Evolutionary conservation across 1,284 basidiomycete species (phyloP).

Genomic region (Moesziomyces sp.): DNA sequence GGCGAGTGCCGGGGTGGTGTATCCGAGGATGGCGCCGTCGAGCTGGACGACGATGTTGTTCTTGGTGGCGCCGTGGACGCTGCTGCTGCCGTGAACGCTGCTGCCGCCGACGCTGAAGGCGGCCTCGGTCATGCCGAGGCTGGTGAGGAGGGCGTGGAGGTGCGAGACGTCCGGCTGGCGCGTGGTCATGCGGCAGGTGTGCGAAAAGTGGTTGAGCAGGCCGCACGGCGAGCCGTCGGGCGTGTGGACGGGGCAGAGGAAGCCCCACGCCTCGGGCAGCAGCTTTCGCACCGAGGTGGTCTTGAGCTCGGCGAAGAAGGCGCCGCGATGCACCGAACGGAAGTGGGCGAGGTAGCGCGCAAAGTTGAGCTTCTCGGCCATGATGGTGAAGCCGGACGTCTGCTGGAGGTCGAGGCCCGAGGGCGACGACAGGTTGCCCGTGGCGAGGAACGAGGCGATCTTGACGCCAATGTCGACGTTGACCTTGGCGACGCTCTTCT

Average conservation of each 20-base stretch:
- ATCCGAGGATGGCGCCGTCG: conserved; percentile 95
- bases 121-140: conserved; percentile 93
- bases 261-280: conserved; percentile 98
- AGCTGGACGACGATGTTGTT: conserved; percentile 89
- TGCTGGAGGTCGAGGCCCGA: conserved; percentile 97
- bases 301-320: conserved; percentile 99
- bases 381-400: conserved; percentile 95
- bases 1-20: conserved; percentile 82
- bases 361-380: conserved; percentile 99
- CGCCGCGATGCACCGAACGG: conserved; percentile 97
- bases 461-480: conserved; percentile 93
- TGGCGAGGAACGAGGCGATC: conserved; percentile 94
- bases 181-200: conserved; percentile 92
- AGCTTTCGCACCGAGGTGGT: conserved; percentile 98
- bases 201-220: conserved; percentile 94
- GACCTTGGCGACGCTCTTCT: conserved; percentile 79
- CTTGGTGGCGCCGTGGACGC: conserved; percentile 71
- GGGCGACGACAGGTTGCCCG: conserved; percentile 93
- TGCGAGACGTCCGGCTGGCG: conserved; percentile 79
- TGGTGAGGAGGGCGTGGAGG: conserved; percentile 82
- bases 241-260: conserved; percentile 98
- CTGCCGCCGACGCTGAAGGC: conserved; percentile 39
- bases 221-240: conserved; percentile 98
- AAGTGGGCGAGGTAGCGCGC: conserved; percentile 98
- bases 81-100: conserved; percentile 12